These are phyloP conservation scores for Gossypium raimondii DNA, from an alignment of 345 rosid species.

Conservation along the genomic window DNA sequence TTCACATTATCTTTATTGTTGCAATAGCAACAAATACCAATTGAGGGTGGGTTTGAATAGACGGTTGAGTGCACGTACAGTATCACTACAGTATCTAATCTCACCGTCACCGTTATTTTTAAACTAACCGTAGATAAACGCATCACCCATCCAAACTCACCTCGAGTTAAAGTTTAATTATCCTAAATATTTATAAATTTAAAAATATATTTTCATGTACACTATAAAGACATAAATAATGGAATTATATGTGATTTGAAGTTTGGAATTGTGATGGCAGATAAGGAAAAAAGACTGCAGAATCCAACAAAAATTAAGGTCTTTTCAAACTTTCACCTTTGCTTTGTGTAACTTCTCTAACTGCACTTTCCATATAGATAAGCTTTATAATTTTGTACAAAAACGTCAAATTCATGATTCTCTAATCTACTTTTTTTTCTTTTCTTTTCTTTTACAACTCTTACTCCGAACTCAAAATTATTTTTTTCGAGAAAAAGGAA, in stretches of 20 bases:
- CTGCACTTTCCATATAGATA: slow-evolving; percentile 9
- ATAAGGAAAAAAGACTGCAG: neutral
- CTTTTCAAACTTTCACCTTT: slow-evolving; percentile 1
- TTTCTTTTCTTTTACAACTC: too few species aligned
- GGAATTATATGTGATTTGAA: too few species aligned
- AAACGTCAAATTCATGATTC: neutral
- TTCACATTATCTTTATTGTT: too few species aligned
- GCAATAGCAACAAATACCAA: too few species aligned
- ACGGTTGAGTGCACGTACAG: rapidly evolving
- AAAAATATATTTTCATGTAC: too few species aligned
- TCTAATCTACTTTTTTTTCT: too few species aligned
- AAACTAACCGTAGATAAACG: rapidly evolving
- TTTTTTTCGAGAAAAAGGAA: too few species aligned
- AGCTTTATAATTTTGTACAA: neutral
- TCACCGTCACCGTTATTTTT: rapidly evolving
- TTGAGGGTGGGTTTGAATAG: rapidly evolving
- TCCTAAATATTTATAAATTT: too few species aligned
- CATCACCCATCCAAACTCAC: rapidly evolving
- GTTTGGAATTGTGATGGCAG: neutral
- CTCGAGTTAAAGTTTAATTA: too few species aligned
- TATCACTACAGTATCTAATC: too few species aligned
- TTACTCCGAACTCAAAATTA: too few species aligned
- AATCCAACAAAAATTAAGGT: slow-evolving; percentile 18
- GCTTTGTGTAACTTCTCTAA: neutral
- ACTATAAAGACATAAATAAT: too few species aligned